Conservation (phyloP, 176 grass and related monocot genomes). For the Bolboschoenus planiculmis region DNA sequence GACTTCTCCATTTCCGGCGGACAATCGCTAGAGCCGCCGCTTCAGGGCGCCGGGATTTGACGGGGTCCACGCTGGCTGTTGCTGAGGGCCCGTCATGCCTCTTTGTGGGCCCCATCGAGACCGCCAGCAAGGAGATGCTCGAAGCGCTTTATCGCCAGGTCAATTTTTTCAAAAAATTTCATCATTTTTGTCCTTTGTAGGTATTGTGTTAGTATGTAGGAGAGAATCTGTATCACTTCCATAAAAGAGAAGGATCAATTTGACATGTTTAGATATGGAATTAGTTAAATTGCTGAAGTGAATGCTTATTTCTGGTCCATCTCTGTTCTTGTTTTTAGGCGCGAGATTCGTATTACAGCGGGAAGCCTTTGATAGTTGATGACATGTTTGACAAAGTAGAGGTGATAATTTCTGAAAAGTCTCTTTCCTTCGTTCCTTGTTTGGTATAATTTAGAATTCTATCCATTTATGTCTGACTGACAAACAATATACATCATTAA, state of each 20-base stretch:
- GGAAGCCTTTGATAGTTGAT: constrained; percentile 80
- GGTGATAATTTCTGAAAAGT: constrained; percentile 30
- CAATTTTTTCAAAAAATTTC: not conserved
- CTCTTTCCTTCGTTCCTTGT: not conserved
- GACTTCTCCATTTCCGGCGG: constrained; percentile 27
- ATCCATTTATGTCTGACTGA: not conserved
- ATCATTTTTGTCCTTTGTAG: not conserved
- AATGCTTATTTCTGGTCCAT: not conserved
- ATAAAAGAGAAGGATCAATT: not conserved
- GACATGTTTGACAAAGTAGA: constrained; percentile 98
- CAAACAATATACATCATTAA: not conserved
- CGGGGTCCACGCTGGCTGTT: constrained; percentile 4
- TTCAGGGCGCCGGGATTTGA: constrained; percentile 8
- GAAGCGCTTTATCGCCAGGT: constrained; percentile 94
- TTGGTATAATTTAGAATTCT: not conserved
- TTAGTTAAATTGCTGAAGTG: not conserved
- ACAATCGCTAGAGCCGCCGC: not conserved
- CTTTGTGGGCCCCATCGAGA: constrained; percentile 86
- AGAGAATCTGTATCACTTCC: not conserved
- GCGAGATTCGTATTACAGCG: constrained; percentile 89
- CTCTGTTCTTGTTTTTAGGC: constrained; percentile 32
- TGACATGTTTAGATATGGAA: not conserved
- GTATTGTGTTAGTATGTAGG: not conserved
- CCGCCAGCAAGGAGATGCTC: constrained; percentile 88
- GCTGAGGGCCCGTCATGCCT: constrained; percentile 80